phyloP scores from a whole-genome alignment of 2,329 filamentous ascomycete genomes.

The Colletotrichum abscissum region DNA sequence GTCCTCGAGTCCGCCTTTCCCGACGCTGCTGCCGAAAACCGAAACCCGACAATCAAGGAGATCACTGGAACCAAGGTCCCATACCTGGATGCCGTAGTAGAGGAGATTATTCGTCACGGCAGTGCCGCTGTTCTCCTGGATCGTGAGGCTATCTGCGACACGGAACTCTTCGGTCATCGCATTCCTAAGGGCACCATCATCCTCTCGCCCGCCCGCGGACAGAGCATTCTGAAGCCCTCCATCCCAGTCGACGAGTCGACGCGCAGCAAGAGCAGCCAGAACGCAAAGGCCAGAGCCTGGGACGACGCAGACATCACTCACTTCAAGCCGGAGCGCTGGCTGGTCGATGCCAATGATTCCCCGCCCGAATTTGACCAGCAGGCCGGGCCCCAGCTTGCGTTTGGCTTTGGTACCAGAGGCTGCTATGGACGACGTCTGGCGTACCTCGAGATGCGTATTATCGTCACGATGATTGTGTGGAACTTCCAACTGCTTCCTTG shows the following conservation, averaged over 20 bases:
- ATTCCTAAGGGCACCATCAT: slow-evolving; percentile 49
- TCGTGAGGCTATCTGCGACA: slow-evolving; percentile 42
- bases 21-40: slow-evolving; percentile 35
- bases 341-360: slow-evolving; percentile 16
- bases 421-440: slow-evolving; percentile 52
- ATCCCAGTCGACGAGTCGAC: slow-evolving; percentile 43
- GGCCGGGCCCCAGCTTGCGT: slow-evolving; percentile 48
- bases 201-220: slow-evolving; percentile 41
- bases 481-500: slow-evolving; percentile 44
- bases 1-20: slow-evolving; percentile 35
- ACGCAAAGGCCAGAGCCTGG: slow-evolving; percentile 2
- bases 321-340: slow-evolving; percentile 39
- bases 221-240: slow-evolving; percentile 42
- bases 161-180: slow-evolving; percentile 44
- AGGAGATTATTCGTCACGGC: slow-evolving; percentile 45
- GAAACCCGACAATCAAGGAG: slow-evolving; percentile 40
- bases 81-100: slow-evolving; percentile 46
- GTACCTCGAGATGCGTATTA: slow-evolving; percentile 46
- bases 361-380: slow-evolving; percentile 41
- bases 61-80: slow-evolving; percentile 39
- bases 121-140: slow-evolving; percentile 35
- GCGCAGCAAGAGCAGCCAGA: background rate
- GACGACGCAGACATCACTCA: slow-evolving; percentile 21
- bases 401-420: slow-evolving; percentile 48
- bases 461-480: slow-evolving; percentile 50